These are phyloP conservation scores for Clohesyomyces aquaticus DNA, from an alignment of 495 filamentous ascomycete species.

Conservation along the genomic window DNA sequence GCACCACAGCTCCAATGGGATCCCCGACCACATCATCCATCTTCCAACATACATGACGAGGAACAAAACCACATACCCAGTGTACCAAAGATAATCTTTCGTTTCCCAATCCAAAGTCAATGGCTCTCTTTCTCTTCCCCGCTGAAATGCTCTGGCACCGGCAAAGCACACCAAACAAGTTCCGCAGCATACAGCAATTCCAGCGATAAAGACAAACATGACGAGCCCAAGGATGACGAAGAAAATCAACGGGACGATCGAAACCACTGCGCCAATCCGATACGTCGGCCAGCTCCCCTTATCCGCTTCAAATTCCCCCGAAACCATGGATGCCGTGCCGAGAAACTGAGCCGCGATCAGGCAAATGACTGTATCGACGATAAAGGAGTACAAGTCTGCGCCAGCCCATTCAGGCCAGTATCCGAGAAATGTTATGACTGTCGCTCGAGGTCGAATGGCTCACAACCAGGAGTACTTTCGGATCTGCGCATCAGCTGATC, in stretches of 20 bases:
- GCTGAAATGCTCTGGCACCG: background rate
- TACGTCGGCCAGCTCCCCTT: background rate
- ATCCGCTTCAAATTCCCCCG: background rate
- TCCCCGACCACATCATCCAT: background rate
- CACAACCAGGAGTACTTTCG: background rate
- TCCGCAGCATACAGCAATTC: background rate
- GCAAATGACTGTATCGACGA: background rate
- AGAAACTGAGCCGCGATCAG: background rate
- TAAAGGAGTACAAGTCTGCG: background rate
- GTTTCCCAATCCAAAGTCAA: background rate
- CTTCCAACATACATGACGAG: background rate
- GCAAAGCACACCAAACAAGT: background rate
- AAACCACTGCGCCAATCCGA: background rate
- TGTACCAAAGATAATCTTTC: background rate
- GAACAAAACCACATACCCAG: background rate
- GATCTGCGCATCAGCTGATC: background rate
- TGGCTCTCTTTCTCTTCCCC: background rate
- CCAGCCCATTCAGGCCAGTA: background rate
- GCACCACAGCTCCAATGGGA: background rate
- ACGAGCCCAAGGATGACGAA: background rate
- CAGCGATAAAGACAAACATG: background rate
- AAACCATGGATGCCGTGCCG: background rate
- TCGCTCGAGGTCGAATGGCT: background rate
- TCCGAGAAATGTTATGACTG: background rate
- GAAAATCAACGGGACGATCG: background rate